Conservation (phyloP, 1,284 basidiomycete species). For the Kalmanozyma brasiliensis region DNA sequence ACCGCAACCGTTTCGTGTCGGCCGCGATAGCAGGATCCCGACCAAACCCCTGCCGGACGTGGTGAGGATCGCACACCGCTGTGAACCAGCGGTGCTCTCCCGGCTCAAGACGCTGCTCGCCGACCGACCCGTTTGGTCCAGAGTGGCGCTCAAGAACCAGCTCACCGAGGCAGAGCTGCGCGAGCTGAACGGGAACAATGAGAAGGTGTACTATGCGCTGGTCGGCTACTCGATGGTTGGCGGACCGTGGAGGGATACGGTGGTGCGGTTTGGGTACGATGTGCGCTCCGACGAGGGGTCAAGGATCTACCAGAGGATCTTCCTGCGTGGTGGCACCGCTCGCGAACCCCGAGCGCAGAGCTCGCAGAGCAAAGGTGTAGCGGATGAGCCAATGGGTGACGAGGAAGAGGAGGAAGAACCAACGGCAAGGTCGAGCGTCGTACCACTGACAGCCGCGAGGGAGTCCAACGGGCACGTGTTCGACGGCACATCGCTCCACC, state of each 20-base stretch:
- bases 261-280: slow-evolving; percentile 88
- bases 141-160: slow-evolving; percentile 83
- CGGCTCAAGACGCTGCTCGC: slow-evolving; percentile 61
- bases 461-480: slow-evolving; percentile 79
- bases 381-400: neutral
- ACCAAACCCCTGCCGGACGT: slow-evolving; percentile 25
- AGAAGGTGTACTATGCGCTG: slow-evolving; percentile 70
- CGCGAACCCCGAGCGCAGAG: neutral
- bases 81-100: slow-evolving; percentile 14
- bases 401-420: slow-evolving; percentile 9
- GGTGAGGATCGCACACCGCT: slow-evolving; percentile 29
- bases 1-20: slow-evolving; percentile 33
- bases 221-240: slow-evolving; percentile 85
- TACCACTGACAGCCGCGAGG: neutral
- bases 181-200: slow-evolving; percentile 70
- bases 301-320: slow-evolving; percentile 71
- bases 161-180: slow-evolving; percentile 77
- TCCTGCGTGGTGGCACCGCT: slow-evolving; percentile 23
- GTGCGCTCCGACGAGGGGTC: slow-evolving; percentile 78
- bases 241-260: slow-evolving; percentile 90
- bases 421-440: slow-evolving; percentile 5
- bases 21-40: slow-evolving; percentile 21
- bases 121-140: slow-evolving; percentile 87
- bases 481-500: slow-evolving; percentile 81
- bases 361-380: no score